Base-by-base conservation (phyloP, 371 early-diverging fungal species). In the Saksenaea vasiformis region DNA sequence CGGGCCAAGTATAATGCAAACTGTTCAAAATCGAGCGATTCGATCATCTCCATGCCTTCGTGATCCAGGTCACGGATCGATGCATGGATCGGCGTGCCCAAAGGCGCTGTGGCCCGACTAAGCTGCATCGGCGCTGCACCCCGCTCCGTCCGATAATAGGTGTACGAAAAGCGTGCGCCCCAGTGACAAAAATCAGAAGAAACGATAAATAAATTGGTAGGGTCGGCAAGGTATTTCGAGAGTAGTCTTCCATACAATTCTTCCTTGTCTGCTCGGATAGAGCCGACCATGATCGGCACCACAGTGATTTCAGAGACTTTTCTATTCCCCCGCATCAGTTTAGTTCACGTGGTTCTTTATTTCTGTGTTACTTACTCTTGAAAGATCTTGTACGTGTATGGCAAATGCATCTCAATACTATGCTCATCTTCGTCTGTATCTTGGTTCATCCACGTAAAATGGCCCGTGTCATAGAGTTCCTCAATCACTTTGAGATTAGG, bases 131-230 rank as follows among this genome's bases (percentile, higher is more conserved):
- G 65, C 3, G 61, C 68, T 19, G 60, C 44, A 1, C 66, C 71
- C 0, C 73, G 66, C 4, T 73, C 62, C 15, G 82, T 72, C 11
- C 60, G 68, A 61, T 90, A 88, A 61, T 80, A 79, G 1, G 86
- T 88, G 78, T 91, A 94, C 35, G 70, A 64, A 69, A 90, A 90
- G 1, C 90, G 87, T 26, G 71, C 69, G 0, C 90, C 91, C 90
- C 95, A 98, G 68, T 98, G 98, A 75, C 98, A 97, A 70, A 98
- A 98, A 70, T 98, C 98, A 1, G 92, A 91, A 11, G 97, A 97
- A 19, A 98, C 81, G 36, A 97, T 84, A 77, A 97, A 95, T 13
- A 95, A 72, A 53, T 86, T 92, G 41, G 79, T 66, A 2, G 88
- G 81, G 54, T 90, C 80, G 1, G 72, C 63, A 13, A 96, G 76